Conservation (phyloP, 176 grass and related monocot genomes). For the Lolium perenne region DNA sequence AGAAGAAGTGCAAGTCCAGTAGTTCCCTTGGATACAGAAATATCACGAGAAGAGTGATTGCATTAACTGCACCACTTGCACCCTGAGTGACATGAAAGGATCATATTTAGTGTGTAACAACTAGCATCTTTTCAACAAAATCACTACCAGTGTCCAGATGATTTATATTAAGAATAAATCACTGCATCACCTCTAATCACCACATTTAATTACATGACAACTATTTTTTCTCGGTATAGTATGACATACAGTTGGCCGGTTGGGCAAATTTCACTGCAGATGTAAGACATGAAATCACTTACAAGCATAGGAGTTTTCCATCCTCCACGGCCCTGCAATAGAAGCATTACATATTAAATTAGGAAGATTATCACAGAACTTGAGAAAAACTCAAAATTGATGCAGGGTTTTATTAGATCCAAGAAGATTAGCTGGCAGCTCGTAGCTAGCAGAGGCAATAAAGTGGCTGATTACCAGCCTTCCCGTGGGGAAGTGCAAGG, state of each 20-base stretch:
- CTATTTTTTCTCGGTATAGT: constrained; percentile 16
- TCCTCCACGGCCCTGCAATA: constrained; percentile 64
- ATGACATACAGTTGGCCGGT: constrained; percentile 1
- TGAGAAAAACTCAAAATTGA: background rate
- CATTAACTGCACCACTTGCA: constrained; percentile 91
- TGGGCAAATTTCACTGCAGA: background rate
- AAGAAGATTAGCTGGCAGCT: background rate
- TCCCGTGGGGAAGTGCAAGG: constrained; percentile 18
- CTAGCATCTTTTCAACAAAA: background rate
- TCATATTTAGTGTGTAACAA: constrained; percentile 32
- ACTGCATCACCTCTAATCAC: background rate
- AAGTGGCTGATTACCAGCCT: background rate
- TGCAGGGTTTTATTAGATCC: background rate
- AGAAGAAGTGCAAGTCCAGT: constrained; percentile 63
- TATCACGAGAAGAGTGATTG: constrained; percentile 71
- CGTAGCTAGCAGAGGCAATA: background rate
- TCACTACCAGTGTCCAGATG: background rate
- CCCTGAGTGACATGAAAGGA: constrained; percentile 59
- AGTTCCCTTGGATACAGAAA: constrained; percentile 74
- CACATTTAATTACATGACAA: background rate
- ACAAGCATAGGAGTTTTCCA: constrained; percentile 68
- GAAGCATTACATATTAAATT: constrained; percentile 25
- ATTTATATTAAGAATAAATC: constrained; percentile 26
- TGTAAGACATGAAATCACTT: constrained; percentile 38
- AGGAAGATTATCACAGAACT: background rate